Evolutionary conservation across 768 basidiomycete species (phyloP).

Genomic region (Lactarius psammicola): DNA sequence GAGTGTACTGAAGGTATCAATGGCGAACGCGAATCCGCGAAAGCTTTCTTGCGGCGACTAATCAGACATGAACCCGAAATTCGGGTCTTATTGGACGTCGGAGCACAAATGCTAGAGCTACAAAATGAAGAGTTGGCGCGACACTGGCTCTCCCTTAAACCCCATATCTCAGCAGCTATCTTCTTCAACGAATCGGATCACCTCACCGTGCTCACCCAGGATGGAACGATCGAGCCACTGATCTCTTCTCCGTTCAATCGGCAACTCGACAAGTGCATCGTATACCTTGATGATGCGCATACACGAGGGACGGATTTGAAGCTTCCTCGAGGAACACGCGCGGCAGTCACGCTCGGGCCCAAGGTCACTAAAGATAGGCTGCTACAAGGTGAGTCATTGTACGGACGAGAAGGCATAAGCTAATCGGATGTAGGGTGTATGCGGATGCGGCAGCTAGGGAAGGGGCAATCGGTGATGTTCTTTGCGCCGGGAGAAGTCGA

Average conservation of each 20-base stretch:
- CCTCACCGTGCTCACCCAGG: slow-evolving; percentile 31
- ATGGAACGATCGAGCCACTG: slow-evolving; percentile 38
- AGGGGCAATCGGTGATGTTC: neutral
- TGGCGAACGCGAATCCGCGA: slow-evolving; percentile 25
- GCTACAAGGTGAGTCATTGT: slow-evolving; percentile 42
- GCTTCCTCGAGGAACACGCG: neutral
- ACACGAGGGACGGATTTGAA: neutral
- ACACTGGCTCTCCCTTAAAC: slow-evolving; percentile 41
- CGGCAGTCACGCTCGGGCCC: neutral
- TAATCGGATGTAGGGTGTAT: neutral
- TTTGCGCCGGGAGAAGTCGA: slow-evolving; percentile 19
- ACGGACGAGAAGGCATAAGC: neutral
- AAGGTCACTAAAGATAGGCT: slow-evolving; percentile 27
- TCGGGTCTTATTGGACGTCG: slow-evolving; percentile 53
- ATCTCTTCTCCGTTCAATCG: slow-evolving; percentile 34
- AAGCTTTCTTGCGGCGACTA: slow-evolving; percentile 37
- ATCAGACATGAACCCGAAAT: slow-evolving; percentile 39
- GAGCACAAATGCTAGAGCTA: slow-evolving; percentile 55
- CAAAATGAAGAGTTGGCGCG: slow-evolving; percentile 43
- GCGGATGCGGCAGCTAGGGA: neutral
- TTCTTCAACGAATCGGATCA: slow-evolving; percentile 34
- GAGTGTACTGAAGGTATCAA: slow-evolving; percentile 24
- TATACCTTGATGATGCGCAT: neutral
- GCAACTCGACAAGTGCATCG: neutral
- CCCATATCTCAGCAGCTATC: slow-evolving; percentile 41